These are phyloP conservation scores for Colletotrichum orchidophilum DNA, from an alignment of 2,329 filamentous ascomycete genomes.

Conservation along the genomic window DNA sequence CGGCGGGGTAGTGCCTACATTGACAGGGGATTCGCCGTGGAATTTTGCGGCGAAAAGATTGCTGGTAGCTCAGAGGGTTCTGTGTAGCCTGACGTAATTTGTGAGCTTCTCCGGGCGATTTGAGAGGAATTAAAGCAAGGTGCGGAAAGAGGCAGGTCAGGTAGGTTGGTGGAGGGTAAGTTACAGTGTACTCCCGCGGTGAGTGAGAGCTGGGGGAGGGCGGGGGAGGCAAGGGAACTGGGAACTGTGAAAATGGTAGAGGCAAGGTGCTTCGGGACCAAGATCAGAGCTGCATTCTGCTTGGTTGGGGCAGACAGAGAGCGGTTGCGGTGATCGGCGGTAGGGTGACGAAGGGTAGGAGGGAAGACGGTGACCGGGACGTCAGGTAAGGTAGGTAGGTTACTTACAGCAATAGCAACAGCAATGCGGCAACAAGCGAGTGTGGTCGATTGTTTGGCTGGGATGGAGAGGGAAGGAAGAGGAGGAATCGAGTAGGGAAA, in stretches of 20 bases:
- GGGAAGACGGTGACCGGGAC: neutral
- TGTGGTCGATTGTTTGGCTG: conserved; percentile 4
- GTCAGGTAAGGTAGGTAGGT: neutral
- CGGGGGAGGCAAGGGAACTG: neutral
- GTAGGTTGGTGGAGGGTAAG: neutral
- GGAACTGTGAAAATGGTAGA: neutral
- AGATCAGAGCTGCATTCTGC: neutral
- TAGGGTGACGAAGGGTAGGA: neutral
- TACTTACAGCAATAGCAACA: conserved; percentile 27
- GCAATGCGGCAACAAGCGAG: conserved; percentile 20
- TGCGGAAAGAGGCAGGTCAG: neutral
- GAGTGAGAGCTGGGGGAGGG: neutral
- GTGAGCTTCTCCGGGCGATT: conserved; percentile 30
- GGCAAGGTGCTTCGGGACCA: conserved; percentile 18
- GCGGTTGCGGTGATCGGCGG: conserved; percentile 20
- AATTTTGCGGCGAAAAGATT: conserved; percentile 18
- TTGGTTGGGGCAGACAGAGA: conserved; percentile 14
- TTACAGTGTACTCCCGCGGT: neutral
- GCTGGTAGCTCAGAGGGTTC: conserved; percentile 20
- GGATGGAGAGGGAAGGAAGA: neutral
- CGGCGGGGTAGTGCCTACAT: conserved; percentile 27
- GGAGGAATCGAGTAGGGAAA: neutral
- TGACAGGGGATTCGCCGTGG: conserved; percentile 19
- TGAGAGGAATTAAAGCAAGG: neutral
- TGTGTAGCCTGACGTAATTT: conserved; percentile 34